Evolutionary conservation across 345 rosid genomes (phyloP).

Genomic region (Acer yangbiense): DNA sequence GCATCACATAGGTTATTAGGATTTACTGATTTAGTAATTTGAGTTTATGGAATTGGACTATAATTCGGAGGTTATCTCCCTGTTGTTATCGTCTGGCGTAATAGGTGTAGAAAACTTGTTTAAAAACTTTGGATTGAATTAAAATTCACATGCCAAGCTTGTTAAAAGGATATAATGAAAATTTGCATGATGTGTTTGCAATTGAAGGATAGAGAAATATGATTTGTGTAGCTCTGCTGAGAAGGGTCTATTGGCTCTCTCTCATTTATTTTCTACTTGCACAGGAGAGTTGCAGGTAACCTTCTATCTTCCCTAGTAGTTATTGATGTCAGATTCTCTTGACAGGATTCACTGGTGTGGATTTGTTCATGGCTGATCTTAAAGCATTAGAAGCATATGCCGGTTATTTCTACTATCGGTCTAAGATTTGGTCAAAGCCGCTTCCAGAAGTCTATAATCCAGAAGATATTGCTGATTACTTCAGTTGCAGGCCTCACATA

Average conservation of each 20-base stretch:
- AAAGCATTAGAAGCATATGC: constrained; percentile 85
- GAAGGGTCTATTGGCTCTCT: neutral
- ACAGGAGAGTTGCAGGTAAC: too few species aligned
- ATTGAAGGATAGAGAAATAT: neutral
- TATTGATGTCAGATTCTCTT: constrained; percentile 21
- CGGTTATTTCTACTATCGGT: constrained; percentile 56
- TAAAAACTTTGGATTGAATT: neutral
- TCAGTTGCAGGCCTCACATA: constrained; percentile 87
- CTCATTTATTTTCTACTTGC: neutral
- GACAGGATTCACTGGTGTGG: constrained; percentile 77
- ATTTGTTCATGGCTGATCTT: constrained; percentile 90
- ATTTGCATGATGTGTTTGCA: neutral
- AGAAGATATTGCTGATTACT: constrained; percentile 71
- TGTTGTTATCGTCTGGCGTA: too few species aligned
- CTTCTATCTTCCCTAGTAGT: neutral
- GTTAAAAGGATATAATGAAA: neutral
- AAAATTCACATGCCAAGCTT: neutral
- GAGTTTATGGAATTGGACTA: too few species aligned
- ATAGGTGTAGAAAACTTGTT: neutral
- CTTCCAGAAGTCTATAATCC: constrained; percentile 88
- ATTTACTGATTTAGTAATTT: too few species aligned
- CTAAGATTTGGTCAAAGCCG: constrained; percentile 84
- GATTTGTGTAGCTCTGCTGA: neutral
- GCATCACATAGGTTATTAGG: too few species aligned
- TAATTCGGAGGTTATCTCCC: neutral